A percentile compares a stretch with the other conserved stretches of the same genome.
Conservation (phyloP, 441 rosid genomes). For the Euphorbia neoarborescens region DNA sequence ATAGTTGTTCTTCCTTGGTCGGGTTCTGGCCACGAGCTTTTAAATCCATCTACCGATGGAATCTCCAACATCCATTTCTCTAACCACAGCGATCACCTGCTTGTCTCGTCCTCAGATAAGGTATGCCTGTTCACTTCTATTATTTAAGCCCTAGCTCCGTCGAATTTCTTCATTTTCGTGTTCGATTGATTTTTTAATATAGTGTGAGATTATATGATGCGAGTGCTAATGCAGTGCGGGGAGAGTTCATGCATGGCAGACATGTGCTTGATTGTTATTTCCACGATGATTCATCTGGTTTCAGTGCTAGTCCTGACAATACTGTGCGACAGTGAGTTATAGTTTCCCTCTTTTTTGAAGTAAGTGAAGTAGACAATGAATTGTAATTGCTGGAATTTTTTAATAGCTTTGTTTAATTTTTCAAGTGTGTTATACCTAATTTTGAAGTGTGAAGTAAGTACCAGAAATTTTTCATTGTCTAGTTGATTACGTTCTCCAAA, state of each 20-base stretch:
- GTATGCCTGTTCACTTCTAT: constrained; percentile 24
- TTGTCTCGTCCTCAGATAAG: constrained; percentile 99
- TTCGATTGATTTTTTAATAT: constrained; percentile 23
- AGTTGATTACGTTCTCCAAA: background rate
- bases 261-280: constrained; percentile 94
- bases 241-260: constrained; percentile 89
- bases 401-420: background rate
- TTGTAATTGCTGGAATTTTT: background rate
- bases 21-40: constrained; percentile 69
- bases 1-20: constrained; percentile 45
- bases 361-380: background rate
- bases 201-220: constrained; percentile 81
- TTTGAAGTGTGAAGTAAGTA: too few relatives aligned
- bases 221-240: constrained; percentile 57
- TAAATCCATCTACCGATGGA: constrained; percentile 73
- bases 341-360: background rate
- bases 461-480: background rate
- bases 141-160: background rate
- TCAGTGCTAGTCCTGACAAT: constrained; percentile 69
- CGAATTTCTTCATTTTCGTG: background rate
- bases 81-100: constrained; percentile 87
- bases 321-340: constrained; percentile 64
- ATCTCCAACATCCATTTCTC: constrained; percentile 93
- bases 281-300: constrained; percentile 94
- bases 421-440: background rate